Evolutionary conservation across 1,139 yeast genomes (phyloP).

Genomic region (Kurtzmaniella quercitrusa): DNA sequence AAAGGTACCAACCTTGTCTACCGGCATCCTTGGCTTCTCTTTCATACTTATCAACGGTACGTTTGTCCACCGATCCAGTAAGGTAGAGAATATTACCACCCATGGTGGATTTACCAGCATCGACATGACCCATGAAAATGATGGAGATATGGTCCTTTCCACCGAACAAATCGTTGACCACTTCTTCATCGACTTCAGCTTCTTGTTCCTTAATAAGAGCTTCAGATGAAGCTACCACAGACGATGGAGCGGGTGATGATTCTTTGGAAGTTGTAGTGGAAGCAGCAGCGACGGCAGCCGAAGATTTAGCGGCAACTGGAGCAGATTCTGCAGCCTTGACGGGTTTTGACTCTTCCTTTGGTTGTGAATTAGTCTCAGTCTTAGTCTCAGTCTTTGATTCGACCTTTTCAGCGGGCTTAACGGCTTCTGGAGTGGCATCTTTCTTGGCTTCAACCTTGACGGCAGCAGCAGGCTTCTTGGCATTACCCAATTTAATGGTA

Average conservation of each 20-base stretch:
- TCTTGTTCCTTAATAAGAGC: constrained; percentile 70
- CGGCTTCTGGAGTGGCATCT: constrained; percentile 9
- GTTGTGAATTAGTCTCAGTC: constrained; percentile 8
- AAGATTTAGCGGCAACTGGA: constrained; percentile 11
- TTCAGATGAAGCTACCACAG: constrained; percentile 35
- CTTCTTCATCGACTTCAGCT: constrained; percentile 81
- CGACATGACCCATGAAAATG: constrained; percentile 99
- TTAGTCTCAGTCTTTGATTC: constrained; percentile 7
- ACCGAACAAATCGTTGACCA: constrained; percentile 89
- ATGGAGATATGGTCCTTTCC: constrained; percentile 96
- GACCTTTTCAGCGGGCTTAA: constrained; percentile 3
- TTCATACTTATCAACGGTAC: constrained; percentile 98
- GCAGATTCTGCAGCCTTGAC: constrained; percentile 11
- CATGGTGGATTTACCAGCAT: constrained; percentile 99
- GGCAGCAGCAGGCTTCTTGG: constrained; percentile 31
- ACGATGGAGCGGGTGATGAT: constrained; percentile 10
- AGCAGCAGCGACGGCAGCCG: constrained; percentile 14
- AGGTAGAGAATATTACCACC: constrained; percentile 93
- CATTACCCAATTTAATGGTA: constrained; percentile 63
- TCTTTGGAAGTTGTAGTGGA: constrained; percentile 14
- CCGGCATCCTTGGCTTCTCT: constrained; percentile 99
- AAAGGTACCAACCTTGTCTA: constrained; percentile 98
- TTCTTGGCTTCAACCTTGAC: constrained; percentile 11
- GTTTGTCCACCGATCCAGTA: constrained; percentile 96
- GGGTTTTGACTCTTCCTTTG: constrained; percentile 22